Conservation (phyloP, 768 basidiomycete species). For the Ephemerocybe angulata region DNA sequence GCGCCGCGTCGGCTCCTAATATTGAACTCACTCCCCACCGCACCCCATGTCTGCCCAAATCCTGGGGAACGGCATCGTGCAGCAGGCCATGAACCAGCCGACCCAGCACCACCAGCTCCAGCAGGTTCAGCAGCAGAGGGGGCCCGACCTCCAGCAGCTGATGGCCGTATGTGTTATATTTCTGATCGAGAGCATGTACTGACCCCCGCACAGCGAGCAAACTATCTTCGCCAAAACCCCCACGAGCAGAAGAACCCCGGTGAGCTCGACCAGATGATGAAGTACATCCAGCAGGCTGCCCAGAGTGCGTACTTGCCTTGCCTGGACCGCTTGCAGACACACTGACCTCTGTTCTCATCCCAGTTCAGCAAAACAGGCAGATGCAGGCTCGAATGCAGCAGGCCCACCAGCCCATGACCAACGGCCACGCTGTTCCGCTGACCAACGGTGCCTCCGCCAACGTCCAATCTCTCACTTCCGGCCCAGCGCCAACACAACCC, state of each 20-base stretch:
- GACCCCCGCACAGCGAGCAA: conserved; percentile 37
- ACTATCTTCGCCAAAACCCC: conserved; percentile 49
- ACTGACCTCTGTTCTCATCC: conserved; percentile 15
- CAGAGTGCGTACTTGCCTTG: conserved; percentile 28
- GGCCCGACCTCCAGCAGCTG: conserved; percentile 41
- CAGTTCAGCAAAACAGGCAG: conserved; percentile 30
- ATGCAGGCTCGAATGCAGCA: conserved; percentile 26
- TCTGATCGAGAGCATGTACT: conserved; percentile 7
- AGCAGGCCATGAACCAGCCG: conserved; percentile 29
- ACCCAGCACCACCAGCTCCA: conserved; percentile 23
- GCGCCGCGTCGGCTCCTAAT: conserved; percentile 12
- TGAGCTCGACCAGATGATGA: conserved; percentile 45
- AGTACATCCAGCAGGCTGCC: conserved; percentile 44
- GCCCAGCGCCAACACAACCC: conserved; percentile 46
- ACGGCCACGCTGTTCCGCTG: conserved; percentile 46
- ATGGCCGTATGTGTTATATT: conserved; percentile 34
- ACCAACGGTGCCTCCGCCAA: conserved; percentile 38
- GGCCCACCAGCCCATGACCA: conserved; percentile 31
- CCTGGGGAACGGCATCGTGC: conserved; percentile 36
- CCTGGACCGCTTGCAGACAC: conserved; percentile 3
- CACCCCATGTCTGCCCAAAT: conserved; percentile 36
- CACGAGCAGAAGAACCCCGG: conserved; percentile 43
- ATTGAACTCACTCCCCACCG: not conserved
- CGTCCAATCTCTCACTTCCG: conserved; percentile 43
- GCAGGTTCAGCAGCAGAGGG: conserved; percentile 25